phyloP scores from a whole-genome alignment of 2,329 filamentous ascomycete species.

The Chaetomium olivaceum region DNA sequence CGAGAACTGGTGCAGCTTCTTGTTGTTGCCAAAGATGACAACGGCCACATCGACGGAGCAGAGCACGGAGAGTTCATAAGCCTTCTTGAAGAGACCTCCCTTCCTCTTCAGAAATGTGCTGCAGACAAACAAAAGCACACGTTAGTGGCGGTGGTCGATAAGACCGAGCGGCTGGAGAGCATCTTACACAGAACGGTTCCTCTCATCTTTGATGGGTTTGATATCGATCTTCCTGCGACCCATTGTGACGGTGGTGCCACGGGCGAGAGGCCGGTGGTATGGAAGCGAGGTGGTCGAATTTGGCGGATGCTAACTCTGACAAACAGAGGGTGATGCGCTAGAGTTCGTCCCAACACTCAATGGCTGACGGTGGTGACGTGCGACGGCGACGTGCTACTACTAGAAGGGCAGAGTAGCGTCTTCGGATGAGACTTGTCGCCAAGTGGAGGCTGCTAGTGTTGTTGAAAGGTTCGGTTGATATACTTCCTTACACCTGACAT shows the following conservation, averaged over 20 bases:
- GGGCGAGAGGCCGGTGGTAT: conserved; percentile 12
- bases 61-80: conserved; percentile 94
- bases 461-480: not conserved
- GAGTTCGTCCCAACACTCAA: not conserved
- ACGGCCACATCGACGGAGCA: conserved; percentile 98
- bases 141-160: conserved; percentile 20
- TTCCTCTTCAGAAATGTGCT: conserved; percentile 99
- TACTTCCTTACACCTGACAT: conserved; percentile 22
- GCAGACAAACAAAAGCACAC: conserved; percentile 27
- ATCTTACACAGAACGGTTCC: conserved; percentile 92
- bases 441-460: conserved; percentile 20
- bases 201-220: conserved; percentile 98
- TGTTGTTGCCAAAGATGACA: conserved; percentile 98
- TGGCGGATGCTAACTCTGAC: not conserved
- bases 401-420: conserved; percentile 2
- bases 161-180: not conserved
- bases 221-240: conserved; percentile 99
- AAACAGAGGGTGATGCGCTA: not conserved
- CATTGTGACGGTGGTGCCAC: conserved; percentile 57
- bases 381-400: not conserved
- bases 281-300: not conserved
- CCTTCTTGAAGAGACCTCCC: conserved; percentile 98
- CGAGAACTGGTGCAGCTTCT: conserved; percentile 98
- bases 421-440: conserved; percentile 16
- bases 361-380: not conserved